phyloP scores from a whole-genome alignment of 2,329 filamentous ascomycete genomes.

The Pseudopithomyces chartarum region DNA sequence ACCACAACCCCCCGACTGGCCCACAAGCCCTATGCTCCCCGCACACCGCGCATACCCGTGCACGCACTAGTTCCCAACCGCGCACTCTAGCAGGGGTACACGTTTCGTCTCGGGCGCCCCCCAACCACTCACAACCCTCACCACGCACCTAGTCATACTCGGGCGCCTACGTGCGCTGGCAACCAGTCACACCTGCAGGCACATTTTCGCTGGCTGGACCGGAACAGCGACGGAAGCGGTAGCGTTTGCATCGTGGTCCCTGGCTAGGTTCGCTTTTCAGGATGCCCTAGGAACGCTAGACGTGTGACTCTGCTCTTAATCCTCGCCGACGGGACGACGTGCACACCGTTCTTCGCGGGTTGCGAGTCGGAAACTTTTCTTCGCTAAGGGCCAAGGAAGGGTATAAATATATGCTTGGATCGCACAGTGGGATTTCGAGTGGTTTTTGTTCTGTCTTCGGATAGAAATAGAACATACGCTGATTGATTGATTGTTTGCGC shows the following conservation, averaged over 20 bases:
- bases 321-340: neutral
- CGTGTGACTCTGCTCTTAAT: slow-evolving; percentile 12
- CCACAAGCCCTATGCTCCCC: slow-evolving; percentile 2
- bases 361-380: neutral
- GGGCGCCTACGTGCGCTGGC: slow-evolving; percentile 23
- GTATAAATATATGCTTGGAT: too few relatives aligned
- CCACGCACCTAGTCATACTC: slow-evolving; percentile 13
- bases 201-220: slow-evolving; percentile 18
- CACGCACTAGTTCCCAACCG: neutral
- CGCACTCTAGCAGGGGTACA: neutral
- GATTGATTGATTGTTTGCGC: neutral
- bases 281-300: neutral
- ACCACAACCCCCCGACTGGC: neutral
- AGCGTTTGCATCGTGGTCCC: slow-evolving; percentile 31
- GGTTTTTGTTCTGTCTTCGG: slow-evolving; percentile 21
- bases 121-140: slow-evolving; percentile 34
- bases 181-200: slow-evolving; percentile 43
- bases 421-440: slow-evolving; percentile 9
- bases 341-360: slow-evolving; percentile 7
- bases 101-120: neutral
- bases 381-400: slow-evolving; percentile 19
- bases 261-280: neutral
- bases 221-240: slow-evolving; percentile 15
- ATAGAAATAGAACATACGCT: too few relatives aligned
- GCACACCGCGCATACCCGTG: neutral